Evolutionary conservation across 768 basidiomycete genomes (phyloP).

Genomic region (Asterophora parasitica): DNA sequence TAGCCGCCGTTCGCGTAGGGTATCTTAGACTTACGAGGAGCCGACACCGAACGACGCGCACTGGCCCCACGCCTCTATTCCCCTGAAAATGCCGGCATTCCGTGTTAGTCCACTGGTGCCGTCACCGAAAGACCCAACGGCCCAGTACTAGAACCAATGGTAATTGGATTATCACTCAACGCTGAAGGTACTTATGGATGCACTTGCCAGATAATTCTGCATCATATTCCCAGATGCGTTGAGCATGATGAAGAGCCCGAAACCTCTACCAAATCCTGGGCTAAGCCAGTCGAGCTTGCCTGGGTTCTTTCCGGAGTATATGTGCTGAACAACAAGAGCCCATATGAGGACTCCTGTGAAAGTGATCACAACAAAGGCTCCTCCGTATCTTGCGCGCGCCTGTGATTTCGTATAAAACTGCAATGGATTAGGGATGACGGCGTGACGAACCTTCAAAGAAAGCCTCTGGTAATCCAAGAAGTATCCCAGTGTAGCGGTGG

Average conservation of each 20-base stretch:
- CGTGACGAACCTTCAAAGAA: conserved; percentile 4
- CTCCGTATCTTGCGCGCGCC: conserved; percentile 14
- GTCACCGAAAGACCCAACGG: conserved; percentile 15
- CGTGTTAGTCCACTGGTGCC: conserved; percentile 17
- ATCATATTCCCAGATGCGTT: conserved; percentile 15
- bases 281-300: conserved; percentile 19
- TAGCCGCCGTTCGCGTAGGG: not conserved
- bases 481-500: conserved; percentile 14
- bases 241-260: conserved; percentile 16
- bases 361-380: conserved; percentile 13
- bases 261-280: conserved; percentile 16
- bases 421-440: not conserved
- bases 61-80: conserved; percentile 17
- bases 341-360: conserved; percentile 17
- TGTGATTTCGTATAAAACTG: not conserved
- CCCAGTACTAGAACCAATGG: conserved; percentile 13
- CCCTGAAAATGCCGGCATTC: conserved; percentile 14
- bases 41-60: conserved; percentile 17
- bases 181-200: not conserved
- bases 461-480: conserved; percentile 14
- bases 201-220: conserved; percentile 17
- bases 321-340: conserved; percentile 17
- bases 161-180: not conserved
- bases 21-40: conserved; percentile 12
- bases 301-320: conserved; percentile 11